Base-by-base conservation (phyloP, 768 basidiomycete species). In the Xerocomellus chrysenteron region DNA sequence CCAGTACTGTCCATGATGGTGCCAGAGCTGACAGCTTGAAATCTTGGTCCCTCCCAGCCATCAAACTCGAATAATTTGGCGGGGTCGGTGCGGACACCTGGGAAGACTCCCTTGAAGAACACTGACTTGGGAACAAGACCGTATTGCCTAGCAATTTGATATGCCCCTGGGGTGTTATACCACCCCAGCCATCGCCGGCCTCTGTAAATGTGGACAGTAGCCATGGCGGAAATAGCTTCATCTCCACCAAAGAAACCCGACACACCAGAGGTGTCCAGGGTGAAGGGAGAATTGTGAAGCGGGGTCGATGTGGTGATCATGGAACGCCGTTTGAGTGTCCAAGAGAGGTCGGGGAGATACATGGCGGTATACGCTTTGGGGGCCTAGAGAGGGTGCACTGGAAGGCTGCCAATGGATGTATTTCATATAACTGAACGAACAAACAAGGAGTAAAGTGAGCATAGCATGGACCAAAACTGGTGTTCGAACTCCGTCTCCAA, bases 81-180 rank as follows among this genome's bases (percentile, higher is more conserved):
- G 21, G 64, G 61, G 24, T 64, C 60, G 1, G 51, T 58, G 41
- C 63, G 54, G 39, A 55, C 35, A 26, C 56, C 59, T 9, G 56
- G 59, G 26, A 60, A 60, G 12, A 35, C 2, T n/a, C 52, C 53
- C 32, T 43, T 50, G 52, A 51, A 63, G 36, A 72, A 0, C 5
- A 54, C 11, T 2, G 47, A 67, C 26, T 56, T 61, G 35, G 65
- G 57, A 16, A 73, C 45, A 8, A 35, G 52, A 11, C 66, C 65
- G 19, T 66, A 66, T 26, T 56, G 61, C 55, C 61, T 72, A 21
- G 65, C 70, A 19, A 69, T 60, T 10, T 56, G 60, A 53, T 63
- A 68, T n/a, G 67, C 61, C 35, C 72, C 72, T 7, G 72, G 72
- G 8, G 72, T 66, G 48, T 73, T 73, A 51, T 73, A 73, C 68